A percentile compares a stretch with the other conserved stretches of the same genome.
phyloP scores from a whole-genome alignment of 148 eudicot species.

The Bassia scoparia region DNA sequence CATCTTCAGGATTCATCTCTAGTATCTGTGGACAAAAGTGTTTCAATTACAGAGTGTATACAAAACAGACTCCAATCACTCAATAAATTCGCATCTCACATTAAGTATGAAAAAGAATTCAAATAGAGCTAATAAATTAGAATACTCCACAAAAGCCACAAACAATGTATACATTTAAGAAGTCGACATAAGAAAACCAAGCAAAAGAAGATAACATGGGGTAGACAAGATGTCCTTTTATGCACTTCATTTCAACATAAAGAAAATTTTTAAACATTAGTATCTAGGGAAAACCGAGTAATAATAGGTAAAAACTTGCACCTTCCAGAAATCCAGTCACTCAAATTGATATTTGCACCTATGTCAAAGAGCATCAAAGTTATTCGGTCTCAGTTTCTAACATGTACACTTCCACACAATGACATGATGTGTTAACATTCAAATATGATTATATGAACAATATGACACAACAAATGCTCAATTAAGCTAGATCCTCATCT shows the following conservation, averaged over 20 bases:
- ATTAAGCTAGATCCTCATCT: too few species aligned
- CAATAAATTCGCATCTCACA: neutral
- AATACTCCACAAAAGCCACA: too few species aligned
- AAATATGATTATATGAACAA: neutral
- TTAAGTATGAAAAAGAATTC: neutral
- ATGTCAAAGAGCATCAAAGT: neutral
- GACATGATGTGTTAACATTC: neutral
- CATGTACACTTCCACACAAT: neutral
- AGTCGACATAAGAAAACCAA: too few species aligned
- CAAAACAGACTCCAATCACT: neutral
- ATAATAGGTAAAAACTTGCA: too few species aligned
- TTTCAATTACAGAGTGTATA: too few species aligned
- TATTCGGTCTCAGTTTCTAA: neutral
- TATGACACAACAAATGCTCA: too few species aligned
- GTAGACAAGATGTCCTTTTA: too few species aligned
- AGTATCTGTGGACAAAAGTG: conserved; percentile 45
- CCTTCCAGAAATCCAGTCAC: neutral
- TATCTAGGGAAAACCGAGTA: too few species aligned
- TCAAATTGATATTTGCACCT: neutral
- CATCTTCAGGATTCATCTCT: conserved; percentile 96
- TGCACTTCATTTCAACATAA: too few species aligned
- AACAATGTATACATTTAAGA: too few species aligned
- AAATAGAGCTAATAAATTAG: too few species aligned
- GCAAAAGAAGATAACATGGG: too few species aligned
- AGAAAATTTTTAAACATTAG: neutral